Base-by-base conservation (phyloP, 371 early-diverging fungal species). In the Fennellomyces sp. region DNA sequence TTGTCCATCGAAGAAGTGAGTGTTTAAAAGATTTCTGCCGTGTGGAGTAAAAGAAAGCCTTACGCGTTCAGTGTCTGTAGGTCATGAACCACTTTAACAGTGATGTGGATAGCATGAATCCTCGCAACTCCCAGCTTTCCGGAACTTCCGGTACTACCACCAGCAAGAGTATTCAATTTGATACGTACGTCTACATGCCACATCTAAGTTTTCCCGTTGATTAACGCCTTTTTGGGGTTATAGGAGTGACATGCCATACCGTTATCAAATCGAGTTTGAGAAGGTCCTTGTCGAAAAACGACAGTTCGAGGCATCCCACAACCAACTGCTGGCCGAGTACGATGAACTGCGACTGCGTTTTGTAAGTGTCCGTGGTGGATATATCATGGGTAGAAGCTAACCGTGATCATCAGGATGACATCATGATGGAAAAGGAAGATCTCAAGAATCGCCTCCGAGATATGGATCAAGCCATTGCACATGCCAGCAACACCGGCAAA, bases 1-100 rank as follows among this genome's bases (percentile, higher is more conserved):
- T 78, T 93, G 3, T 84, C 91, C 4, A 94, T 97, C 57, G 96
- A 96, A 81, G 76, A 82, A 70, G 88, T 82, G 68, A 41, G 10
- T 21, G 58, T 63, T 26, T 15, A 38, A 12, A 10, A 17, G 36
- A 8, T 19, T n/a, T n/a, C n/a, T n/a, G n/a, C n/a, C n/a, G n/a
- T n/a, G n/a, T n/a, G n/a, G n/a, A n/a, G n/a, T n/a, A n/a, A n/a
- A 15, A 10, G 28, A 2, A 39, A 8, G 28, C 2, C 15, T 41
- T n/a, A 41, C 21, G 21, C 19, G 26, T 41, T 1, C 17, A 2
- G 11, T 55, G 12, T 26, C 13, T 31, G 15, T 25, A 72, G 66
- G 68, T 80, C 8, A 80, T 80, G 80, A 72, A 64, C 29, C 68
- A 75, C 63, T 74, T 80, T 51, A 73, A 78, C 55, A 65, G 66